These are phyloP conservation scores for Thermothelomyces thermophilus DNA, from an alignment of 2,329 filamentous ascomycete genomes.

Conservation along the genomic window DNA sequence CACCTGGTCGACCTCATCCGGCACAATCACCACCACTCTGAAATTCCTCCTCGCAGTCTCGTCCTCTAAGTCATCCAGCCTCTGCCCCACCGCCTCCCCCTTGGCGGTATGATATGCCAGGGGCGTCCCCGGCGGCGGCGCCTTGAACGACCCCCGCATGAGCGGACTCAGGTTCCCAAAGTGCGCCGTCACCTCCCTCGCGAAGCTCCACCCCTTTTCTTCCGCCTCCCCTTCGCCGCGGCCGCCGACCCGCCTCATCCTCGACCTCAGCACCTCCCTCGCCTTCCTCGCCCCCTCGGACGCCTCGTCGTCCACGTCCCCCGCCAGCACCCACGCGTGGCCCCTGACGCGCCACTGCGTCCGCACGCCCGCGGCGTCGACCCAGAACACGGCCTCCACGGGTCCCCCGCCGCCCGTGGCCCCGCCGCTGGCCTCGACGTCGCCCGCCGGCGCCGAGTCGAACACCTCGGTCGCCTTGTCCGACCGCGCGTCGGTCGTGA, in stretches of 20 bases:
- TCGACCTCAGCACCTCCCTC: slow-evolving; percentile 47
- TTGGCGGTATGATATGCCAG: slow-evolving; percentile 44
- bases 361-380: slow-evolving; percentile 46
- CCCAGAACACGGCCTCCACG: slow-evolving; percentile 84
- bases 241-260: slow-evolving; percentile 51
- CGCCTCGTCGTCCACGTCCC: slow-evolving; percentile 48
- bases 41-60: slow-evolving; percentile 66
- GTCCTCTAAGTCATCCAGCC: slow-evolving; percentile 66
- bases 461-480: slow-evolving; percentile 70
- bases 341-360: slow-evolving; percentile 85
- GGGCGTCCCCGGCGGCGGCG: slow-evolving; percentile 61
- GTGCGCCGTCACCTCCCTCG: slow-evolving; percentile 71
- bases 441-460: slow-evolving; percentile 37
- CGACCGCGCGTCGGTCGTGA: slow-evolving; percentile 88
- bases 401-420: slow-evolving; percentile 56
- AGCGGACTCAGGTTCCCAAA: slow-evolving; percentile 82
- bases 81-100: slow-evolving; percentile 43
- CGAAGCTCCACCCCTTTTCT: slow-evolving; percentile 64
- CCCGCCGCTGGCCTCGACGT: slow-evolving; percentile 38
- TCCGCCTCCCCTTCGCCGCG: slow-evolving; percentile 18
- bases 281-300: slow-evolving; percentile 47
- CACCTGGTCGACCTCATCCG: slow-evolving; percentile 67
- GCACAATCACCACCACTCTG: slow-evolving; percentile 73
- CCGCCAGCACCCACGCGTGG: slow-evolving; percentile 65
- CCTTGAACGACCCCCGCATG: slow-evolving; percentile 72